These are phyloP conservation scores for Bathelium albidoporum DNA, from an alignment of 495 filamentous ascomycete species.

Conservation along the genomic window DNA sequence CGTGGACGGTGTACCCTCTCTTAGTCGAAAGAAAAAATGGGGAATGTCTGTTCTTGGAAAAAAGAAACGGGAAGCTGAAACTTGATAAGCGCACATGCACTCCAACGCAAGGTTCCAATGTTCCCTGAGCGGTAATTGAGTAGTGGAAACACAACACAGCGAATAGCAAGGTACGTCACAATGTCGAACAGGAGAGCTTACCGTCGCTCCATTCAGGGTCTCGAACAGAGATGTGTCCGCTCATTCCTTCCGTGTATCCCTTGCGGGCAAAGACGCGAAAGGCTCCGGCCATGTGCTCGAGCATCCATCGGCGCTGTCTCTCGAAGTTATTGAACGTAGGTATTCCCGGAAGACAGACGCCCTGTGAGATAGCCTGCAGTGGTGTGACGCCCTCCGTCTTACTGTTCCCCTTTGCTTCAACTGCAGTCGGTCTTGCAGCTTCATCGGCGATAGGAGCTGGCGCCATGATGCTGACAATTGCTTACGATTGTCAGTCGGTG, in stretches of 20 bases:
- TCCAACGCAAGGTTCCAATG: too few species aligned
- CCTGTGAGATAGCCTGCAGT: conserved; percentile 31
- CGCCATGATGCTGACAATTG: background rate
- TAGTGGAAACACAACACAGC: too few species aligned
- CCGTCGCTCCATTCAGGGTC: conserved; percentile 40
- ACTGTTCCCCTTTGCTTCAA: background rate
- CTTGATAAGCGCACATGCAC: too few species aligned
- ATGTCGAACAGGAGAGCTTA: too few species aligned
- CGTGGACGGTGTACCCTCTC: too few species aligned
- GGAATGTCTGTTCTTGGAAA: too few species aligned
- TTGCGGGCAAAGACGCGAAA: conserved; percentile 48
- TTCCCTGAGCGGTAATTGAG: too few species aligned
- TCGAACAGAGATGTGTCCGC: conserved; percentile 54
- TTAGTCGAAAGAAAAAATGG: too few species aligned
- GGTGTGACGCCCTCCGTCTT: conserved; percentile 12
- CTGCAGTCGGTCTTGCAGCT: background rate
- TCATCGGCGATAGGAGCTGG: conserved; percentile 3
- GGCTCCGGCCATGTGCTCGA: conserved; percentile 49
- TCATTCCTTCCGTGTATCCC: conserved; percentile 55
- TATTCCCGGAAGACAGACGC: conserved; percentile 21
- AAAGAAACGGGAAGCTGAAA: too few species aligned
- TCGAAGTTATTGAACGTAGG: conserved; percentile 29
- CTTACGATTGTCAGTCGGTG: background rate
- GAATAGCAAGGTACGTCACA: too few species aligned
- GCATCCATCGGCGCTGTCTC: conserved; percentile 36